Base-by-base conservation (phyloP, 768 basidiomycete species). In the Sarcodon aspratus region DNA sequence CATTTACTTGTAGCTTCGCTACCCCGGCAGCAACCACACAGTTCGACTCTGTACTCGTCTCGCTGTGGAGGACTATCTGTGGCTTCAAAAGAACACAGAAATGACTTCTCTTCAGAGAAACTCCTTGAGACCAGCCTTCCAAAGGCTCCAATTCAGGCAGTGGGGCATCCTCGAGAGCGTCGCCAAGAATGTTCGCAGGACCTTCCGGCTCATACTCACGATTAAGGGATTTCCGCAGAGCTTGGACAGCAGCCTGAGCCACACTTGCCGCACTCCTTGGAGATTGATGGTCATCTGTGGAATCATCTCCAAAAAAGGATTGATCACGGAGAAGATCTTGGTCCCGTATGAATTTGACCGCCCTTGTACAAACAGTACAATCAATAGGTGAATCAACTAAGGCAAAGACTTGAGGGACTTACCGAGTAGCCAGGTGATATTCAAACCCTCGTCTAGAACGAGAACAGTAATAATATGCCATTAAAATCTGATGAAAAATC, bases 21-120 rank as follows among this genome's bases (percentile, higher is more conserved):
- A 88, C 84, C 33, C 85, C 77, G 27, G 92, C 85, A 12, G 90
- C 82, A 6, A 86, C 62, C 18, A 95, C 75, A 45, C 87, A 75
- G 32, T 80, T 77, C 1, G 82, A 74, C 49, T 42, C 40, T 32
- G 69, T 64, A 43, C 63, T 60, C 13, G 69, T 61, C 36, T 82
- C 77, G 52, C 80, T 85, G 15, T 77, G 72, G 27, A 96, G 66
- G 9, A 91, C 79, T 46, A 98, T 77, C 59, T 98, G 94, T 10
- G 94, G 92, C 57, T 93, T 93, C 51, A 95, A 67, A 33, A 97
- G 72, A n/a, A 92, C 71, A 59, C 87, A 86, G 61, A 86, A 85
- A 59, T 92, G 79, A 37, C 80, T 79, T 55, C 85, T 85, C 46
- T 69, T 67, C 32, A 85, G 68, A 31, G 80, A 74, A 44, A 87